Conservation (phyloP, 345 rosid genomes). For the thale cress (Arabidopsis thaliana) region TAIR10.1 NC_003074.8:20731001-20731500, state of each 20-base stretch:
- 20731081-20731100: background rate
- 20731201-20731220: constrained; percentile 58
- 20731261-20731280: constrained; percentile 69
- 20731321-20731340: constrained; percentile 88
- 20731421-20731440: background rate
- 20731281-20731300: constrained; percentile 83
- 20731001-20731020: constrained; percentile 13
- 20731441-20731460: background rate
- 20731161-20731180: background rate
- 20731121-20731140: background rate
- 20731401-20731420: background rate
- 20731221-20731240: constrained; percentile 52
- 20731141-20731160: background rate
- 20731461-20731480: constrained; percentile 80
- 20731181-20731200: background rate
- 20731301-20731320: constrained; percentile 84
- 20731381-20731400: constrained; percentile 59
- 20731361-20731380: constrained; percentile 71
- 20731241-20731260: constrained; percentile 73
- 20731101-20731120: background rate
- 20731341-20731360: constrained; percentile 82
- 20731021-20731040: background rate
- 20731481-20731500: constrained; percentile 85
- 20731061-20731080: constrained; percentile 24
- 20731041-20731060: constrained; percentile 25